Evolutionary conservation across 805 yeast genomes (phyloP), one percentile per base, ranked within the genome.

Genomic region (Starmera pachycereana): DNA sequence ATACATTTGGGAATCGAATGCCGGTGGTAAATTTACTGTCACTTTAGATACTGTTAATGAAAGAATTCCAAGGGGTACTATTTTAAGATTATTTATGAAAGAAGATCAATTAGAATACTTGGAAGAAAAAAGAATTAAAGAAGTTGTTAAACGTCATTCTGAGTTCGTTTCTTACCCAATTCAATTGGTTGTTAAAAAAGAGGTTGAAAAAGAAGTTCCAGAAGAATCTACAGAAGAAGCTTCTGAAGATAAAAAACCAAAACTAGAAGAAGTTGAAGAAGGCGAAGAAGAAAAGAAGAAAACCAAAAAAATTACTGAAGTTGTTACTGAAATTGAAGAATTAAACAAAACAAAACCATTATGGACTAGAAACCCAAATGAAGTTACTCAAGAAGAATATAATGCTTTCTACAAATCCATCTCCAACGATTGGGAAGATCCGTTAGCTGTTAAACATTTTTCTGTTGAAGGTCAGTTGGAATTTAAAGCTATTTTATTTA

Each of bases 351-450:
- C 95, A 53, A 92, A 92, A 75, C 99, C 99, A 50, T 74, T 92
- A 63, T 92, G 99, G 99, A 92, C 98, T 54, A 87, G 97, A 78
- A 84, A 81, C 76, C 98, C 99, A 67, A 71, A 90, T 57, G 99
- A 92, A 50, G 95, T 92, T 54, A 78, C 96, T 50, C 89, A 87
- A 75, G 98, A 92, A 52, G 99, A 92, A 73, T 92, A 92, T 78
- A 90, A 92, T 60, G 94, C 97, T 44, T 92, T 92, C 84, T 92
- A 92, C 85, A 92, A 92, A 76, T 88, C 97, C 38, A 92, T 92
- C 62, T 89, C 98, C 42, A 92, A 92, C 71, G 99, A 92, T 71
- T 92, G 98, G 98, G 98, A 92, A 75, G 98, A 92, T 66, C 99
- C 96, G 71, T 79, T 92, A 65, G 97, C 97, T 53, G 97, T 92